phyloP scores from a whole-genome alignment of 495 filamentous ascomycete species.

The Penicillium silybi region DNA sequence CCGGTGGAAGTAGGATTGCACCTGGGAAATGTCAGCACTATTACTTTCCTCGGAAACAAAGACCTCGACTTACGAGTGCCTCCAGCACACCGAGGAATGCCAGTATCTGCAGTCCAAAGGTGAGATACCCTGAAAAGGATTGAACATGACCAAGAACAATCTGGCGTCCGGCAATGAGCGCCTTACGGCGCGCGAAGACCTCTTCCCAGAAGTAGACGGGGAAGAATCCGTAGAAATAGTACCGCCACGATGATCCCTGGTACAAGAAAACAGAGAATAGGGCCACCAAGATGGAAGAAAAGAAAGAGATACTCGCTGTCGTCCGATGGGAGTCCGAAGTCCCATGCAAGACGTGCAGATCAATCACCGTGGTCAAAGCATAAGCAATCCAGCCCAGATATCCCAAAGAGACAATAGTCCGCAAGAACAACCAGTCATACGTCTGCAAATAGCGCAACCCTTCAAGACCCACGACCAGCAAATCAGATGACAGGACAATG shows the following conservation, averaged over 20 bases:
- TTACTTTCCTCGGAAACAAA: neutral
- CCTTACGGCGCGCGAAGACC: constrained; percentile 73
- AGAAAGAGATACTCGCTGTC: constrained; percentile 55
- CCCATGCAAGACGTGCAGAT: constrained; percentile 82
- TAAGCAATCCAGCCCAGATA: constrained; percentile 97
- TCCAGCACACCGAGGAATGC: constrained; percentile 72
- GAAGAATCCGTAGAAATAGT: constrained; percentile 91
- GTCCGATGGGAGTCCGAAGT: constrained; percentile 63
- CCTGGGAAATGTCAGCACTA: constrained; percentile 33
- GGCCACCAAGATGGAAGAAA: constrained; percentile 68
- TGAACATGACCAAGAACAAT: constrained; percentile 65
- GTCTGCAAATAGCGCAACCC: constrained; percentile 94
- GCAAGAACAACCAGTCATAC: constrained; percentile 96
- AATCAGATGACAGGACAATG: constrained; percentile 66
- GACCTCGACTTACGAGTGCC: constrained; percentile 63
- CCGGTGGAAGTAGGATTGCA: constrained; percentile 84
- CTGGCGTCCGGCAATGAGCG: constrained; percentile 62
- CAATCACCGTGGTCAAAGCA: constrained; percentile 85
- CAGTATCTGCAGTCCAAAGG: constrained; percentile 55
- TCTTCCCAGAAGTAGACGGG: constrained; percentile 97
- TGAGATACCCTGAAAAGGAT: constrained; percentile 50
- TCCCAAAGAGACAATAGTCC: constrained; percentile 86
- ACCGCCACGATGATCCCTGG: constrained; percentile 75
- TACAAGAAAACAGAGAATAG: constrained; percentile 76
- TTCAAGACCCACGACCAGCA: constrained; percentile 73